Percentiles rank a stretch among this genome's conserved stretches.
Conservation (phyloP, 495 filamentous ascomycete genomes). For the Aspergillus cavernicola region DNA sequence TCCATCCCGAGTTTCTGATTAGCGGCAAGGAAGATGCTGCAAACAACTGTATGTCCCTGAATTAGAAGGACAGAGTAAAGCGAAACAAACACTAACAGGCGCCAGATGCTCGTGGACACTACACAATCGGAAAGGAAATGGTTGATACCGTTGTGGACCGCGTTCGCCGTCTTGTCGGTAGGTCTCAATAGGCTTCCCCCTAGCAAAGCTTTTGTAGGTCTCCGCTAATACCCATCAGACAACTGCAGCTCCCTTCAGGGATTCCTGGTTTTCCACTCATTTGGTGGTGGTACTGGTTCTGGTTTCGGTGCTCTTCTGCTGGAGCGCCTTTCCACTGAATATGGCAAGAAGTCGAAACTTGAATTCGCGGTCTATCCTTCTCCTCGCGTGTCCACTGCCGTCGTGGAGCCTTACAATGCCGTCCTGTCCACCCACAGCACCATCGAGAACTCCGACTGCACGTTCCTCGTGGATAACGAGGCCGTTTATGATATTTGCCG, state of each 20-base stretch:
- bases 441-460: constrained; percentile 90
- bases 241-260: constrained; percentile 89
- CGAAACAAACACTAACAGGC: constrained; percentile 22
- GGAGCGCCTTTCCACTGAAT: constrained; percentile 83
- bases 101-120: constrained; percentile 82
- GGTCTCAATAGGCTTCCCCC: background rate
- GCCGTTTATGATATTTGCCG: constrained; percentile 92
- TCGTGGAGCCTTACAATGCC: constrained; percentile 92
- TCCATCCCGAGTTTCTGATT: constrained; percentile 84
- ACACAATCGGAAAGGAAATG: constrained; percentile 90
- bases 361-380: constrained; percentile 90
- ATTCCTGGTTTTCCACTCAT: constrained; percentile 92
- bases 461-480: constrained; percentile 91
- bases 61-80: background rate
- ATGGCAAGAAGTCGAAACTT: constrained; percentile 92
- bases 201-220: background rate
- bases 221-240: constrained; percentile 48
- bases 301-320: constrained; percentile 85
- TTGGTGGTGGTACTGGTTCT: constrained; percentile 88
- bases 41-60: constrained; percentile 64
- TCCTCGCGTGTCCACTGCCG: constrained; percentile 78
- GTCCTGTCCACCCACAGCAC: constrained; percentile 90
- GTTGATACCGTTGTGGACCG: constrained; percentile 79
- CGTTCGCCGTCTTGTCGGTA: constrained; percentile 79
- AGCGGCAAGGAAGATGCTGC: constrained; percentile 92